Conservation (phyloP, 176 grass and related monocot genomes). For the Bolboschoenus planiculmis region DNA sequence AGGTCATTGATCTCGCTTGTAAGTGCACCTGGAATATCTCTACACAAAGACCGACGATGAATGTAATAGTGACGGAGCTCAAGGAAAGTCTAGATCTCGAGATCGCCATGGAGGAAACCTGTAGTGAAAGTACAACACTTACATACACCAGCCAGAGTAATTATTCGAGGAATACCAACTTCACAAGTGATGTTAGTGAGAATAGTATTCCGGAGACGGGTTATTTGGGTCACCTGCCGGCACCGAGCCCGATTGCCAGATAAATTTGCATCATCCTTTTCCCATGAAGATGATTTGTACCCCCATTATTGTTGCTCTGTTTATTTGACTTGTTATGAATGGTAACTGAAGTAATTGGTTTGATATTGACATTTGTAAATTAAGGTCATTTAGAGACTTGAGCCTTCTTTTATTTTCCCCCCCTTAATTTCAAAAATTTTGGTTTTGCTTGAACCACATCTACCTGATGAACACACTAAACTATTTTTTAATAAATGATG, state of each 20-base stretch:
- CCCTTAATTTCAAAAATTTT: background rate
- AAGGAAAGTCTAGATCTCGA: conserved; percentile 49
- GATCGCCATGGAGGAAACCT: background rate
- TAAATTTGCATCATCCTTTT: background rate
- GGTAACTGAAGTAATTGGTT: background rate
- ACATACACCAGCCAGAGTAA: background rate
- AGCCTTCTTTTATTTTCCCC: background rate
- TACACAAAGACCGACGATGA: conserved; percentile 36
- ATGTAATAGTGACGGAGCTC: conserved; percentile 31
- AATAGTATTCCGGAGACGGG: background rate
- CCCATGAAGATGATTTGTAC: background rate
- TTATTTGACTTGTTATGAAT: background rate
- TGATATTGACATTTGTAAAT: background rate
- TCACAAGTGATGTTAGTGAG: conserved; percentile 3
- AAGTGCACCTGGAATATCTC: conserved; percentile 17
- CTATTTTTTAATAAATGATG: too few species aligned
- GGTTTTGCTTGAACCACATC: background rate
- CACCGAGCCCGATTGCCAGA: background rate
- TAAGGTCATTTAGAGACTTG: background rate
- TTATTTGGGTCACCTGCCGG: background rate
- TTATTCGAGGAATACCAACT: background rate
- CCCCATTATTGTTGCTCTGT: background rate
- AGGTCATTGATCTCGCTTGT: conserved; percentile 27
- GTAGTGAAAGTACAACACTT: background rate
- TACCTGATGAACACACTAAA: too few species aligned